A percentile compares a stretch with the other conserved stretches of the same genome.
Conservation (phyloP, 2,329 filamentous ascomycete genomes). For the Colletotrichum ledebouriae region DNA sequence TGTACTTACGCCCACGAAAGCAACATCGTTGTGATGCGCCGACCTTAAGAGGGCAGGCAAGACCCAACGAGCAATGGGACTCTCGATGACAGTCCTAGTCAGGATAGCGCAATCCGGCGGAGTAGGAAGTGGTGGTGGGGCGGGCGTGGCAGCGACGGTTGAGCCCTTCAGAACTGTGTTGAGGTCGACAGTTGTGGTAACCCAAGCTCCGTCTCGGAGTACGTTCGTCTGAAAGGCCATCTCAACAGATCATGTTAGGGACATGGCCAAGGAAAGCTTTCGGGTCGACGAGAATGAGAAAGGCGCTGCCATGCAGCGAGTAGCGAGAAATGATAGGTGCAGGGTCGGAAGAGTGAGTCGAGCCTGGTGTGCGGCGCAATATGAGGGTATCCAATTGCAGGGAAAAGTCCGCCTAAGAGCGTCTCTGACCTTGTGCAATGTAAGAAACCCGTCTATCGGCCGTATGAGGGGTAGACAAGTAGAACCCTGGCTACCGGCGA, state of each 20-base stretch:
- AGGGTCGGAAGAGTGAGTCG: slow-evolving; percentile 9
- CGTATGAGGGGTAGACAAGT: slow-evolving; percentile 25
- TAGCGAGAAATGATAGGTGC: not conserved
- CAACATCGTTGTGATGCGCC: slow-evolving; percentile 80
- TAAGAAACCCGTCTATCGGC: slow-evolving; percentile 17
- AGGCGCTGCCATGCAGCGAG: not conserved
- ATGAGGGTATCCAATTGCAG: not conserved
- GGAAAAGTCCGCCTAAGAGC: not conserved
- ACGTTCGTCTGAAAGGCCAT: slow-evolving; percentile 65
- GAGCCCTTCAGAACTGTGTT: slow-evolving; percentile 58
- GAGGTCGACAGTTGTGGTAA: slow-evolving; percentile 65
- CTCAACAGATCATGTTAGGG: slow-evolving; percentile 22
- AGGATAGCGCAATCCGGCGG: slow-evolving; percentile 77
- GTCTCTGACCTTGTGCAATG: slow-evolving; percentile 1
- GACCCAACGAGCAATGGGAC: slow-evolving; percentile 81
- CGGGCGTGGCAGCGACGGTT: slow-evolving; percentile 46
- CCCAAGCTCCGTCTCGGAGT: slow-evolving; percentile 68
- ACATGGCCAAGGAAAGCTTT: slow-evolving; percentile 26
- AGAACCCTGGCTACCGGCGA: not conserved
- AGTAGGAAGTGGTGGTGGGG: slow-evolving; percentile 49
- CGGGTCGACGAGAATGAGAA: no score
- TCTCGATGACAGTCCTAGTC: slow-evolving; percentile 82
- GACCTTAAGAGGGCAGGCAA: slow-evolving; percentile 84
- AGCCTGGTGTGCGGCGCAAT: not conserved
- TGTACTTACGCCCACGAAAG: slow-evolving; percentile 81